These are phyloP conservation scores for Salix dunnii DNA, from an alignment of 345 rosid genomes.

Conservation along the genomic window DNA sequence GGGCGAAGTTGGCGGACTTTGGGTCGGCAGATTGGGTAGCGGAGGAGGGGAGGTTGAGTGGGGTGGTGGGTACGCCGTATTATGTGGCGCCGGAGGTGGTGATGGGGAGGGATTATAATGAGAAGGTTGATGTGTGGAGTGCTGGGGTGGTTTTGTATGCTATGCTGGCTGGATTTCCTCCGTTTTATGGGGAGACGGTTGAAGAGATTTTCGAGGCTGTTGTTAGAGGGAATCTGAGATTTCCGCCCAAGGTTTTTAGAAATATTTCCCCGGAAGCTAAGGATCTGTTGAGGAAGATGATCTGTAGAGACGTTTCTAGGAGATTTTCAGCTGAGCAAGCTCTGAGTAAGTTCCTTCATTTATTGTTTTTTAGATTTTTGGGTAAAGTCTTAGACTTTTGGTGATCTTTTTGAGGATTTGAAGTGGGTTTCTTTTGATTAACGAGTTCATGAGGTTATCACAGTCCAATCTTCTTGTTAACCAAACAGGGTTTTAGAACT, in stretches of 20 bases:
- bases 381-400: neutral
- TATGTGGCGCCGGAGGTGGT: slow-evolving; percentile 33
- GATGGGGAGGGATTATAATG: slow-evolving; percentile 27
- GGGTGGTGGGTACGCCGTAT: slow-evolving; percentile 30
- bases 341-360: slow-evolving; percentile 15
- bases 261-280: slow-evolving; percentile 22
- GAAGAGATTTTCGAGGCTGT: slow-evolving; percentile 32
- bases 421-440: neutral
- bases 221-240: slow-evolving; percentile 28
- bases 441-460: neutral
- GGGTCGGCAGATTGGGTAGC: slow-evolving; percentile 24
- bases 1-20: slow-evolving; percentile 22
- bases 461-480: no score
- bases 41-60: slow-evolving; percentile 10
- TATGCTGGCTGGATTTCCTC: slow-evolving; percentile 29
- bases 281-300: slow-evolving; percentile 27
- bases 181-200: slow-evolving; percentile 25
- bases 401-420: neutral
- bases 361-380: neutral
- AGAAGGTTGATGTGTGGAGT: slow-evolving; percentile 33
- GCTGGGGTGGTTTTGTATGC: slow-evolving; percentile 32
- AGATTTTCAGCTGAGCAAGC: slow-evolving; percentile 32
- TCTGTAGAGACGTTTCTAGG: slow-evolving; percentile 27
- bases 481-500: neutral
- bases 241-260: slow-evolving; percentile 20